Conservation (phyloP, 2,329 filamentous ascomycete species). For the Penicillium sp. region DNA sequence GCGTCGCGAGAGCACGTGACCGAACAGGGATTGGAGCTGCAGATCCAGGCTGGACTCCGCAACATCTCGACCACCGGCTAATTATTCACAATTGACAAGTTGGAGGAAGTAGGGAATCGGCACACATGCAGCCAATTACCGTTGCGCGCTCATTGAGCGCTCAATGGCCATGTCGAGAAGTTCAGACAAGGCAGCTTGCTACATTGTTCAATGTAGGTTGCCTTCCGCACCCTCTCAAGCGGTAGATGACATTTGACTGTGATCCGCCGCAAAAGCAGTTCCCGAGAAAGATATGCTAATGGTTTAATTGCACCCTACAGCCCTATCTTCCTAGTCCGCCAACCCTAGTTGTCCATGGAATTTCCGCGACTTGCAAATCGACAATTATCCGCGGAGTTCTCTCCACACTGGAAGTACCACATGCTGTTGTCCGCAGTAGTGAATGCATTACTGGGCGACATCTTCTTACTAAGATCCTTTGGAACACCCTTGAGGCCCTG, state of each 20-base stretch:
- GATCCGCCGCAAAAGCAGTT: not conserved
- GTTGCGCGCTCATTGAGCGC: slow-evolving; percentile 39
- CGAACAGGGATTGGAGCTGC: slow-evolving; percentile 4
- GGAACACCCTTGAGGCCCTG: slow-evolving; percentile 42
- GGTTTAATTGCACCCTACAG: slow-evolving; percentile 24
- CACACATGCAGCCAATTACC: slow-evolving; percentile 37
- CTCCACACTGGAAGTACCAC: slow-evolving; percentile 57
- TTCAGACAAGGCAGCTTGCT: slow-evolving; percentile 47
- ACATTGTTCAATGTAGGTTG: slow-evolving; percentile 45
- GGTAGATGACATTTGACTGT: not conserved
- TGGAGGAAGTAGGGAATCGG: not conserved
- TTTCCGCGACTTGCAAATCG: slow-evolving; percentile 85
- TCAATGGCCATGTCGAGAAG: slow-evolving; percentile 50
- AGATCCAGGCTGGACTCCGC: slow-evolving; percentile 9
- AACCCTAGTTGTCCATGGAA: slow-evolving; percentile 79
- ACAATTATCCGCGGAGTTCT: slow-evolving; percentile 69
- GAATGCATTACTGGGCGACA: slow-evolving; percentile 53
- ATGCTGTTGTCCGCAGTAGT: slow-evolving; percentile 47
- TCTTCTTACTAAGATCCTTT: slow-evolving; percentile 51
- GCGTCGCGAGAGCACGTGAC: slow-evolving; percentile 27
- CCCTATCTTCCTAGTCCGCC: slow-evolving; percentile 65
- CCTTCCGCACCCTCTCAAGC: slow-evolving; percentile 1
- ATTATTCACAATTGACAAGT: not conserved
- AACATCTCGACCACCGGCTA: not conserved
- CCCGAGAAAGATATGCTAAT: not conserved